A percentile compares a stretch with the other conserved stretches of the same genome.
Conservation (phyloP, 2,329 filamentous ascomycete genomes). For the Penicillium janthinellum region DNA sequence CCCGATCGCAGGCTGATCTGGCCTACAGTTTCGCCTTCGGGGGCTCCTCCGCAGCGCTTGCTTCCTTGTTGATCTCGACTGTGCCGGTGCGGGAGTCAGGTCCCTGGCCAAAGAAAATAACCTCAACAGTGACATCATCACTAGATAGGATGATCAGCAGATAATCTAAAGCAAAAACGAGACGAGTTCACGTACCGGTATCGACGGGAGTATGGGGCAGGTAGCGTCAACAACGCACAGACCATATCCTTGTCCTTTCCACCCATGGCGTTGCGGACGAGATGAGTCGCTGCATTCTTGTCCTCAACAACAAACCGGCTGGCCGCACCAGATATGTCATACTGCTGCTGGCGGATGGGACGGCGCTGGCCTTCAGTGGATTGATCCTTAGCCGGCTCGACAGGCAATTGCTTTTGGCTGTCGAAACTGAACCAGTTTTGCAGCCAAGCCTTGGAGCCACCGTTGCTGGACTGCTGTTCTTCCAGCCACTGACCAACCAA, state of each 20-base stretch:
- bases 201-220: conserved; percentile 84
- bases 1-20: not conserved
- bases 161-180: not conserved
- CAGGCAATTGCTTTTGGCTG: conserved; percentile 64
- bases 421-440: conserved; percentile 66
- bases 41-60: conserved; percentile 63
- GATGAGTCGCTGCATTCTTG: conserved; percentile 92
- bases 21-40: conserved; percentile 52
- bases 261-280: conserved; percentile 91
- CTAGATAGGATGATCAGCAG: conserved; percentile 51
- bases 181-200: conserved; percentile 68
- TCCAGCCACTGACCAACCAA: conserved; percentile 97
- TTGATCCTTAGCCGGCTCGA: conserved; percentile 63
- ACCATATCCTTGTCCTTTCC: conserved; percentile 93
- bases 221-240: conserved; percentile 85
- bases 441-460: conserved; percentile 62
- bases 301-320: conserved; percentile 92
- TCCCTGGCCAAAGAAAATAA: conserved; percentile 94
- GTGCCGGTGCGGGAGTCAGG: conserved; percentile 74
- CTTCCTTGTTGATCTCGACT: conserved; percentile 82
- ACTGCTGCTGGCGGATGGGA: conserved; percentile 87
- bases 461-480: conserved; percentile 57
- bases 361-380: conserved; percentile 68
- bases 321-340: conserved; percentile 70
- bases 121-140: conserved; percentile 94